phyloP scores from a whole-genome alignment of 139 green algal genomes.

The Penium margaritaceum region DNA sequence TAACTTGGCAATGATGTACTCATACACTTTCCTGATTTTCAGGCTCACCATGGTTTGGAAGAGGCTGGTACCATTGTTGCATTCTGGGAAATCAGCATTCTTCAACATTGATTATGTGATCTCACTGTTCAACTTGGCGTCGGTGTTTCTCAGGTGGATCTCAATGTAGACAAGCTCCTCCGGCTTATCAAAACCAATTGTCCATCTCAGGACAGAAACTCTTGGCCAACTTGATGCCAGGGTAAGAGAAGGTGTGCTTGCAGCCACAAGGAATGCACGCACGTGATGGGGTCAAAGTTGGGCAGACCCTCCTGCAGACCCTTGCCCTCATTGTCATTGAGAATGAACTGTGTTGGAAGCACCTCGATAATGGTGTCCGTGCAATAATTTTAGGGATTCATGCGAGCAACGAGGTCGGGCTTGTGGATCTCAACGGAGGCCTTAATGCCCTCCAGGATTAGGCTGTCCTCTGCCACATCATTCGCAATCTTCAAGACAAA shows the following conservation, averaged over 20 bases:
- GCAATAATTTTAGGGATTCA: slow-evolving; percentile 96
- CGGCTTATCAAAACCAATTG: slow-evolving; percentile 97
- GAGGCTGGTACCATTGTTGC: slow-evolving; percentile 97
- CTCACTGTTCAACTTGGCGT: slow-evolving; percentile 94
- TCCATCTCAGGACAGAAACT: slow-evolving; percentile 86
- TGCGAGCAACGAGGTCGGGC: slow-evolving; percentile 90
- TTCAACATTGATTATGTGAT: slow-evolving; percentile 99
- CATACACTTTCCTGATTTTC: slow-evolving; percentile 95
- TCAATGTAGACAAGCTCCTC: slow-evolving; percentile 99
- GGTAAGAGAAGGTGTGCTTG: slow-evolving; percentile 99
- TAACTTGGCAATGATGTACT: slow-evolving; percentile 80
- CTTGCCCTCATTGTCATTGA: slow-evolving; percentile 96
- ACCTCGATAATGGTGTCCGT: slow-evolving; percentile 97
- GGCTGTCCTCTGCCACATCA: slow-evolving; percentile 96
- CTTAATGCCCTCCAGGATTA: slow-evolving; percentile 97
- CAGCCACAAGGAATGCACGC: slow-evolving; percentile 97
- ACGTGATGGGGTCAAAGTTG: slow-evolving; percentile 81
- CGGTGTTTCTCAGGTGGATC: slow-evolving; percentile 93
- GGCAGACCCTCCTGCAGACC: slow-evolving; percentile 90
- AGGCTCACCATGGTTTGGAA: slow-evolving; percentile 95
- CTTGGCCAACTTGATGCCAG: slow-evolving; percentile 73
- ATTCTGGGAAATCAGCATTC: slow-evolving; percentile 89
- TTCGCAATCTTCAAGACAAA: slow-evolving; percentile 99
- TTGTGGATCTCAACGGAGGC: slow-evolving; percentile 92
- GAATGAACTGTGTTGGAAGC: slow-evolving; percentile 97